Percentiles rank a stretch among this genome's conserved stretches.
phyloP scores from a whole-genome alignment of 2,329 filamentous ascomycete species.

The Epichloe gansuensis region DNA sequence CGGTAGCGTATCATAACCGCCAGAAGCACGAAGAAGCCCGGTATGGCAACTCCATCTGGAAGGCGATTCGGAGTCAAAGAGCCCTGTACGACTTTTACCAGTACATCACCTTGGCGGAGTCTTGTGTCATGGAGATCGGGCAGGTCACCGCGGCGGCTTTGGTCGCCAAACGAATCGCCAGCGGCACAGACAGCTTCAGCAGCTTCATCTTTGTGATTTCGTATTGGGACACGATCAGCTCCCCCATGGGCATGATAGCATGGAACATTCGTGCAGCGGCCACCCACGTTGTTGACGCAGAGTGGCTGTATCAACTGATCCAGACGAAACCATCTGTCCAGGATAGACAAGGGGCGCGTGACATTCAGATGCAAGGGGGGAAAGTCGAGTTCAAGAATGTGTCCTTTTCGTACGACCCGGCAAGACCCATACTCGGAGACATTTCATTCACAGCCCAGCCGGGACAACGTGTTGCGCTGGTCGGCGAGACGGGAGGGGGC shows the following conservation, averaged over 20 bases:
- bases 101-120: constrained; percentile 5
- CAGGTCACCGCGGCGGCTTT: constrained; percentile 6
- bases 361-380: constrained; percentile 32
- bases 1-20: constrained; percentile 30
- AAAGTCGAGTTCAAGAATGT: constrained; percentile 42
- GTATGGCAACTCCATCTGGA: constrained; percentile 8
- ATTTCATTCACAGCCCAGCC: constrained; percentile 35
- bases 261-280: constrained; percentile 15
- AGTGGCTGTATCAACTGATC: constrained; percentile 44
- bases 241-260: constrained; percentile 21
- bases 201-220: constrained; percentile 49
- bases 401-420: constrained; percentile 40
- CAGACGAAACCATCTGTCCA: constrained; percentile 42
- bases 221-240: constrained; percentile 44
- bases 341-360: constrained; percentile 31
- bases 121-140: constrained; percentile 9
- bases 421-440: constrained; percentile 35
- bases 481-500: constrained; percentile 49
- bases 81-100: constrained; percentile 6
- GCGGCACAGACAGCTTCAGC: constrained; percentile 22
- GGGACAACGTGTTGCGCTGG: constrained; percentile 45
- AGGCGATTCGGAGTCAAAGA: constrained; percentile 4
- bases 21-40: constrained; percentile 12
- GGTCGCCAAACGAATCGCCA: constrained; percentile 5
- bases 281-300: constrained; percentile 47